Evolutionary conservation across 352 stramenopile species (phyloP).

Genomic region (Phytopythium litorale): DNA sequence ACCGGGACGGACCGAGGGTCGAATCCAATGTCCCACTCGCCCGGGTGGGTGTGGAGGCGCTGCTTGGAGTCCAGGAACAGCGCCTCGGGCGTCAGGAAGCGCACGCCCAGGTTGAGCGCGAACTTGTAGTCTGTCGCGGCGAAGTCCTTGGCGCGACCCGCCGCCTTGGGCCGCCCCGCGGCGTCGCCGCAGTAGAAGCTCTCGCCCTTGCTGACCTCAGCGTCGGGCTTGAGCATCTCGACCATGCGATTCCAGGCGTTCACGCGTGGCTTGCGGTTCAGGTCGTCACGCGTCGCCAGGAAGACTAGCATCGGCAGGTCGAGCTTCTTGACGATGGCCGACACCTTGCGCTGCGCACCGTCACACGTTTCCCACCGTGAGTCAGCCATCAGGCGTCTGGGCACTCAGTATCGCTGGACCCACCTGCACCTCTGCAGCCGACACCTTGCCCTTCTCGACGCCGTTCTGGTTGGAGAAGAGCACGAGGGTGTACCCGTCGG

Average conservation of each 20-base stretch:
- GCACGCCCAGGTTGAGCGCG: slow-evolving; percentile 76
- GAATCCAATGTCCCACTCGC: slow-evolving; percentile 75
- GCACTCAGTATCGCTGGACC: neutral
- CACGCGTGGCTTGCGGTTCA: slow-evolving; percentile 74
- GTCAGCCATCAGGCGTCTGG: neutral
- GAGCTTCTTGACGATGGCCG: slow-evolving; percentile 56
- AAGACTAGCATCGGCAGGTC: slow-evolving; percentile 66
- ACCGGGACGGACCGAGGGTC: slow-evolving; percentile 43
- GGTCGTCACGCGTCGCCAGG: slow-evolving; percentile 66
- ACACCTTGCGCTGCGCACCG: slow-evolving; percentile 49
- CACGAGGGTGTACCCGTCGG: slow-evolving; percentile 48
- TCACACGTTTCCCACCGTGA: neutral
- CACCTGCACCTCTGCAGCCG: slow-evolving; percentile 55
- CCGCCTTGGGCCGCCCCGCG: slow-evolving; percentile 65
- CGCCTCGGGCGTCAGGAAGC: slow-evolving; percentile 81
- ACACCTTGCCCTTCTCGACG: slow-evolving; percentile 72
- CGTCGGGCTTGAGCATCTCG: slow-evolving; percentile 18
- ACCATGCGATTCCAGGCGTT: slow-evolving; percentile 65
- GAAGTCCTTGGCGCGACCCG: slow-evolving; percentile 76
- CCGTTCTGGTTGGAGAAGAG: slow-evolving; percentile 88
- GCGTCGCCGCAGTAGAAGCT: slow-evolving; percentile 87
- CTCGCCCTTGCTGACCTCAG: slow-evolving; percentile 31
- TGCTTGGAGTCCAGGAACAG: slow-evolving; percentile 76
- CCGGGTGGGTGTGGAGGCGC: slow-evolving; percentile 59
- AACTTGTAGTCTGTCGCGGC: slow-evolving; percentile 87